Conservation (phyloP, 1,284 basidiomycete species). For the Ustanciosporium gigantosporum region DNA sequence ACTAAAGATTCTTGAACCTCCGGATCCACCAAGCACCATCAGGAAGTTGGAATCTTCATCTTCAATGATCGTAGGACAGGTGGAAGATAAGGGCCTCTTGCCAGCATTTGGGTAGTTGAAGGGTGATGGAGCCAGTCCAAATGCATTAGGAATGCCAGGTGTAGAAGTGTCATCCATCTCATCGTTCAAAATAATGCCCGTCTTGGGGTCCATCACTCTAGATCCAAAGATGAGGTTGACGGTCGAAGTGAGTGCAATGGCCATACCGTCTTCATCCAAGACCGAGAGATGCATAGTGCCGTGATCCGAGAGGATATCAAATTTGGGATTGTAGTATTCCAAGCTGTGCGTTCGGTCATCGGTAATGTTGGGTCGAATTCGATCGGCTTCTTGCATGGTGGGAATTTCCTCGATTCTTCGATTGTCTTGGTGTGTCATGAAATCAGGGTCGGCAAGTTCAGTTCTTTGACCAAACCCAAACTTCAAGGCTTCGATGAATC, state of each 20-base stretch:
- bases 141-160: slow-evolving; percentile 62
- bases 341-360: slow-evolving; percentile 50
- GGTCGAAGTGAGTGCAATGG: slow-evolving; percentile 63
- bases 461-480: slow-evolving; percentile 62
- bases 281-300: slow-evolving; percentile 63
- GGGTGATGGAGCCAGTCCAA: slow-evolving; percentile 57
- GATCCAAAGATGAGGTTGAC: slow-evolving; percentile 63
- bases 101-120: slow-evolving; percentile 62
- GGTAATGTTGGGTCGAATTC: slow-evolving; percentile 54
- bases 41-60: slow-evolving; percentile 56
- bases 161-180: slow-evolving; percentile 64
- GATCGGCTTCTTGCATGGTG: slow-evolving; percentile 44
- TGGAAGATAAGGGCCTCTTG: slow-evolving; percentile 62
- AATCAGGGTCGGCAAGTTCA: slow-evolving; percentile 63
- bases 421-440: slow-evolving; percentile 46
- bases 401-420: slow-evolving; percentile 17
- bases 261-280: slow-evolving; percentile 61
- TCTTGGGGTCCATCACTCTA: slow-evolving; percentile 38
- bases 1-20: slow-evolving; percentile 67
- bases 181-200: slow-evolving; percentile 55
- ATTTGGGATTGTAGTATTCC: slow-evolving; percentile 61
- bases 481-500: slow-evolving; percentile 62
- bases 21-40: slow-evolving; percentile 61
- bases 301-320: slow-evolving; percentile 56
- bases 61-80: slow-evolving; percentile 62